Base-by-base conservation (phyloP, 2,329 filamentous ascomycete genomes). In the Diatrype stigma region DNA sequence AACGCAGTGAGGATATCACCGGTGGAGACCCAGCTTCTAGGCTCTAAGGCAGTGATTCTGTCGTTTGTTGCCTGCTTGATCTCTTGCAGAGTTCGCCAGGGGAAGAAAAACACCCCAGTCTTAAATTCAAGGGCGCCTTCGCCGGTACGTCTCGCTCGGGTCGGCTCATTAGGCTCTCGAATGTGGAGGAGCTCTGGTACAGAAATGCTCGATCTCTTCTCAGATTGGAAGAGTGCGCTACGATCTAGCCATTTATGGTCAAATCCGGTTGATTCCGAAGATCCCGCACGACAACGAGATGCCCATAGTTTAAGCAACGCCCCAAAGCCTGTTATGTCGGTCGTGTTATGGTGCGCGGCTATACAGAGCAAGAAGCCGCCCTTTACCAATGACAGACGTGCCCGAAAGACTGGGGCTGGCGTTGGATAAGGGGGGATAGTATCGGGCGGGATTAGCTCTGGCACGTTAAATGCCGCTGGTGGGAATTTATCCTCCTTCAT, bases 261-360 rank as follows among this genome's bases (percentile, higher is more conserved):
- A 16, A 63, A 63, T 2, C 53, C 52, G 11, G 50, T 45, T 17
- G 47, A 38, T 2, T 37, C 45, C 14, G 58, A 58, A 4, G 51
- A 45, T 5, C 49, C 52, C 7, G 50, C 46, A 2, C 61, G 59
- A 34, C 63, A 64, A 49, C 62, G 49, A 16, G 62, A 51, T 12
- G 63, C 61, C 63, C 64, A 67, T 4, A 65, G 51, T 42, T 57
- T 59, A n/a, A 66, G 59, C 23, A 67, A 51, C 5, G 52, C 45
- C 8, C 56, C 63, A 19, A 60, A 59, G 11, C 64, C 64, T 1
- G 63, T 64, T 44, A 67, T 64, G 23, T 67, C 64, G 6, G 59
- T 62, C 3, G 60, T 59, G 42, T 47, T 49, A 17, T 67, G 63
- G 44, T 67, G 61, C 6, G 65, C 34, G 3, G 61, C 60, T 5